These are phyloP conservation scores for Phytopythium cucurbitacearum DNA, from an alignment of 352 stramenopile species.

Conservation along the genomic window DNA sequence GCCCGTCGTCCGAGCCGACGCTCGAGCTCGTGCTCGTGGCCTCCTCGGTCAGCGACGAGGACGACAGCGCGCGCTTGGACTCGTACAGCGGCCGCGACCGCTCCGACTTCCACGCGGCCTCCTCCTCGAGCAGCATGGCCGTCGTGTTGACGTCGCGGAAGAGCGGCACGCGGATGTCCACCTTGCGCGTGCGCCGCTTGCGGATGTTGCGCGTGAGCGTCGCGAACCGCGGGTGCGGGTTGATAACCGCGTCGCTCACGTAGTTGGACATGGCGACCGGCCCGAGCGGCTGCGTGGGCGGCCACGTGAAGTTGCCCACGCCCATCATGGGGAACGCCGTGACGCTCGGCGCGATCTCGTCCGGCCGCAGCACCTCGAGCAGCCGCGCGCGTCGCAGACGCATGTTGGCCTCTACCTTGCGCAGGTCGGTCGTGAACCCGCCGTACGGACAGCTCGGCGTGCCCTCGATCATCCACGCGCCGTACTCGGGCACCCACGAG, in stretches of 20 bases:
- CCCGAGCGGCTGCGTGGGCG: conserved; percentile 48
- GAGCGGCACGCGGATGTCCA: conserved; percentile 85
- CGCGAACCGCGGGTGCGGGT: conserved; percentile 98
- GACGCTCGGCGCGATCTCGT: conserved; percentile 97
- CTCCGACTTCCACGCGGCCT: conserved; percentile 73
- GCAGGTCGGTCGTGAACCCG: conserved; percentile 93
- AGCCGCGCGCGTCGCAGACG: conserved; percentile 93
- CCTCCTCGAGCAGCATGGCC: conserved; percentile 64
- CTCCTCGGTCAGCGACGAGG: conserved; percentile 11
- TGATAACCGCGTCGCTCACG: conserved; percentile 97
- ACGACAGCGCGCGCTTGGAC: conserved; percentile 38
- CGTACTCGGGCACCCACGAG: conserved; percentile 99
- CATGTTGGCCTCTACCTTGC: conserved; percentile 98
- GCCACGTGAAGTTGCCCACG: conserved; percentile 90
- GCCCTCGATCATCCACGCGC: conserved; percentile 99
- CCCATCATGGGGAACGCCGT: conserved; percentile 97
- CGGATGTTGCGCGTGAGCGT: conserved; percentile 99
- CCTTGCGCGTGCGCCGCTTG: conserved; percentile 83
- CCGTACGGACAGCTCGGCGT: conserved; percentile 94
- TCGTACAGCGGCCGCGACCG: conserved; percentile 75
- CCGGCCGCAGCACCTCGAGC: conserved; percentile 87
- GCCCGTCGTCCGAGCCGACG: conserved; percentile 9
- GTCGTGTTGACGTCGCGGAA: conserved; percentile 84
- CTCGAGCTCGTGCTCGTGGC: conserved; percentile 11
- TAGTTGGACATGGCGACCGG: conserved; percentile 93